Conservation (phyloP, 1,139 yeast genomes). For the Suhomyces wounanorum region DNA sequence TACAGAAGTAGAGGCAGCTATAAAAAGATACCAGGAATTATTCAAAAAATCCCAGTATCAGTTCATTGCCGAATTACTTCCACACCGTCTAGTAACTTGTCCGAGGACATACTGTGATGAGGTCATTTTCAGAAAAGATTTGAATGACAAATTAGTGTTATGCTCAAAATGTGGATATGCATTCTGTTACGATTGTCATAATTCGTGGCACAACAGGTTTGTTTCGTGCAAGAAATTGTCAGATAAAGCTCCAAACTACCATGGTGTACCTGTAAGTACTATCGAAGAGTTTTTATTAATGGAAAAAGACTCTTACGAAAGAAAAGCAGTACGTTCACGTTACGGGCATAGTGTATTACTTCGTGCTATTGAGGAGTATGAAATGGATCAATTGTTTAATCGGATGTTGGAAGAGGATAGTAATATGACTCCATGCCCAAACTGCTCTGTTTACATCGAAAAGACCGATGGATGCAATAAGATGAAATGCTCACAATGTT, state of each 20-base stretch:
- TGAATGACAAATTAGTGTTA: slow-evolving; percentile 53
- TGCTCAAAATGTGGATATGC: slow-evolving; percentile 58
- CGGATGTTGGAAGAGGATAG: slow-evolving; percentile 44
- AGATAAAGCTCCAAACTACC: slow-evolving; percentile 23
- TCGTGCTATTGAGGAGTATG: slow-evolving; percentile 46
- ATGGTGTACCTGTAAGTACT: slow-evolving; percentile 45
- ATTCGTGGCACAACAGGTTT: slow-evolving; percentile 67
- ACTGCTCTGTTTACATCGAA: slow-evolving; percentile 56
- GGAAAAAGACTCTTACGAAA: slow-evolving; percentile 29
- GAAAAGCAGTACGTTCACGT: slow-evolving; percentile 42
- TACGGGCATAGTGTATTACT: slow-evolving; percentile 53
- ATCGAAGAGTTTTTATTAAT: slow-evolving; percentile 41
- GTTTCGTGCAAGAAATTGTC: slow-evolving; percentile 43
- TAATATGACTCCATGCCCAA: slow-evolving; percentile 54
- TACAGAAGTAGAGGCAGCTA: slow-evolving; percentile 20
- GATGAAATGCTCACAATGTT: slow-evolving; percentile 60
- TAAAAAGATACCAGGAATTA: slow-evolving; percentile 42
- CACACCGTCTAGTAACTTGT: slow-evolving; percentile 54
- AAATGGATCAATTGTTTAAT: slow-evolving; percentile 52
- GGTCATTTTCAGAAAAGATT: slow-evolving; percentile 49
- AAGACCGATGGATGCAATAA: slow-evolving; percentile 69
- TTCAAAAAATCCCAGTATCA: slow-evolving; percentile 45
- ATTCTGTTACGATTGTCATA: slow-evolving; percentile 60
- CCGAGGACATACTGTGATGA: slow-evolving; percentile 48
- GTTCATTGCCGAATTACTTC: slow-evolving; percentile 46